Percentiles rank a stretch among this genome's conserved stretches.
Conservation (phyloP, 1,284 basidiomycete species). For the Ceratobasidium sp. region DNA sequence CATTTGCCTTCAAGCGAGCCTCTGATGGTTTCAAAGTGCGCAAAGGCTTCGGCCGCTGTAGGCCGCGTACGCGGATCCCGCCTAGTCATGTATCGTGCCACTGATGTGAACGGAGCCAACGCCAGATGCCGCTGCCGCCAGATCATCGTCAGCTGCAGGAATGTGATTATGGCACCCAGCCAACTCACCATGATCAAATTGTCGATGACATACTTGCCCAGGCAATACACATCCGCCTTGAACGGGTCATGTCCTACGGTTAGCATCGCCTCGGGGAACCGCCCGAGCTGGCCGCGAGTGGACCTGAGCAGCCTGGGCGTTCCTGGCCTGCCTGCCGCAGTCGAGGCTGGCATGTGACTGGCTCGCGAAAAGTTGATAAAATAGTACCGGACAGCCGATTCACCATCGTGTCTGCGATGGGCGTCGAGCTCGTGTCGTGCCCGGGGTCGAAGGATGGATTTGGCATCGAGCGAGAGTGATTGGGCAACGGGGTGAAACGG, state of each 20-base stretch:
- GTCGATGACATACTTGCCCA: conserved; percentile 42
- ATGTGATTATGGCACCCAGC: background rate
- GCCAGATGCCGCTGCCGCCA: conserved; percentile 15
- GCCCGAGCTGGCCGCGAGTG: conserved; percentile 23
- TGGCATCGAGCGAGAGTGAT: conserved; percentile 32
- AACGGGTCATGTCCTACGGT: conserved; percentile 40
- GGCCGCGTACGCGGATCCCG: conserved; percentile 33
- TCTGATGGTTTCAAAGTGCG: conserved; percentile 36
- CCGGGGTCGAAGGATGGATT: conserved; percentile 16
- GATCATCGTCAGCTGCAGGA: background rate
- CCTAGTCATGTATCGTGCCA: conserved; percentile 37
- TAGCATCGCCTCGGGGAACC: conserved; percentile 37
- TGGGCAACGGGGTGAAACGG: conserved; percentile 39
- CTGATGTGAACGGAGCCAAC: conserved; percentile 29
- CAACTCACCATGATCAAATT: conserved; percentile 24
- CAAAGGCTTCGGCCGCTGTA: conserved; percentile 33
- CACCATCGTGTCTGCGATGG: conserved; percentile 32
- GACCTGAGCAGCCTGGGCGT: conserved; percentile 29
- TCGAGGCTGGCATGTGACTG: conserved; percentile 20
- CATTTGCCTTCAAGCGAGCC: conserved; percentile 31
- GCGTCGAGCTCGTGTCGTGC: conserved; percentile 31
- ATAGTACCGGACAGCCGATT: conserved; percentile 36
- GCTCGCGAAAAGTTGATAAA: conserved; percentile 40
- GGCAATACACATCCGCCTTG: conserved; percentile 38
- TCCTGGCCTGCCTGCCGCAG: background rate